Conservation (phyloP, 805 yeast species). For the Candida golubevii region DNA sequence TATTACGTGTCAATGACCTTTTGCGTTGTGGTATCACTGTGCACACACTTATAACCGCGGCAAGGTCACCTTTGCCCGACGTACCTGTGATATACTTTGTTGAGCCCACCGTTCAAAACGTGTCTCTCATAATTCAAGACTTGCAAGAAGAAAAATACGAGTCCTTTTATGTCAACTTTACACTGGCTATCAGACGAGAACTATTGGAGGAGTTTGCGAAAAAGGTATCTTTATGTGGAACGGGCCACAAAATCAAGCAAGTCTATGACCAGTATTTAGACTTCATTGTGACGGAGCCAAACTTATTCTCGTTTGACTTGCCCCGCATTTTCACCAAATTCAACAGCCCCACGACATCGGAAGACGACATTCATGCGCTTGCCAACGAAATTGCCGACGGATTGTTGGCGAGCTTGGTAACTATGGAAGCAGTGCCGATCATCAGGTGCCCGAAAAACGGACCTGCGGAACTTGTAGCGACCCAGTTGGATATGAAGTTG, state of each 20-base stretch:
- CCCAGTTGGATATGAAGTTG: constrained; percentile 74
- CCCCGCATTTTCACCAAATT: constrained; percentile 61
- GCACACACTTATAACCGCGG: constrained; percentile 68
- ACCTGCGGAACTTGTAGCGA: constrained; percentile 92
- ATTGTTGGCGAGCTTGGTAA: constrained; percentile 71
- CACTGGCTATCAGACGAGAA: constrained; percentile 71
- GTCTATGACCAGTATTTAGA: constrained; percentile 93
- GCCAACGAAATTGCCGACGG: constrained; percentile 78
- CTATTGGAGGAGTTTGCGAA: constrained; percentile 86
- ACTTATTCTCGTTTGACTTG: constrained; percentile 75
- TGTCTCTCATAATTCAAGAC: constrained; percentile 66
- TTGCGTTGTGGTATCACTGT: constrained; percentile 88
- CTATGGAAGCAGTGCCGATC: constrained; percentile 78
- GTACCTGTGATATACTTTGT: constrained; percentile 93
- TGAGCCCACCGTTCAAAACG: constrained; percentile 77
- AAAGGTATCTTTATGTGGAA: constrained; percentile 67
- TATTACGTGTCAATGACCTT: constrained; percentile 87
- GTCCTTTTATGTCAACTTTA: constrained; percentile 78
- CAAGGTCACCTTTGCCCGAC: constrained; percentile 82
- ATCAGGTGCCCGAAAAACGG: constrained; percentile 90
- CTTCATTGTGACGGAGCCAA: constrained; percentile 89
- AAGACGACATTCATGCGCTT: constrained; percentile 62
- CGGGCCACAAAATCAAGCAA: constrained; percentile 70
- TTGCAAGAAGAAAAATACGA: constrained; percentile 72
- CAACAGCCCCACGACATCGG: constrained; percentile 68